Conservation (phyloP, 2,329 filamentous ascomycete species). For the Exophiala oligosperma region DNA sequence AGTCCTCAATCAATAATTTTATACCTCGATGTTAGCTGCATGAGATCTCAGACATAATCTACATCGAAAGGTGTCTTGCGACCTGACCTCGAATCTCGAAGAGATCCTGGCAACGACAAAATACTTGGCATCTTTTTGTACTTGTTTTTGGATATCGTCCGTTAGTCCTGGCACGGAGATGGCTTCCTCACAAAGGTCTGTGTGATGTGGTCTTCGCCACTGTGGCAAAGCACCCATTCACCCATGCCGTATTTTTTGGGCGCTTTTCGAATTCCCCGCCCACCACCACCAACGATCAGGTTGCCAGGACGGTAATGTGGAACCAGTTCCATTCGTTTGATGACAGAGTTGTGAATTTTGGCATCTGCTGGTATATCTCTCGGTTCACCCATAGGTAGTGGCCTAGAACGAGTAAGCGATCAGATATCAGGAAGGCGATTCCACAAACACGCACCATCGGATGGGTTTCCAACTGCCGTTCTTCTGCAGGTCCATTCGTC, state of each 20-base stretch:
- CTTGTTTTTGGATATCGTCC: neutral
- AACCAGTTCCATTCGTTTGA: conserved; percentile 68
- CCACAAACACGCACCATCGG: conserved; percentile 54
- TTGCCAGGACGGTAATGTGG: conserved; percentile 72
- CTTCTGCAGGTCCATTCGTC: conserved; percentile 71
- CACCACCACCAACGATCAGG: conserved; percentile 75
- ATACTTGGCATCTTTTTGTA: neutral
- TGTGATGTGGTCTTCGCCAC: conserved; percentile 66
- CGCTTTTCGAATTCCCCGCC: conserved; percentile 65
- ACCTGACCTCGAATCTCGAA: too few species aligned
- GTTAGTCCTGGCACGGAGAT: neutral
- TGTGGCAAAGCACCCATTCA: conserved; percentile 67
- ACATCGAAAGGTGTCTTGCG: too few species aligned
- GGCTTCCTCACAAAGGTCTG: conserved; percentile 44
- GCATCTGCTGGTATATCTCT: conserved; percentile 72
- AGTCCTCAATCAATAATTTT: too few species aligned
- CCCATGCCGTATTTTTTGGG: conserved; percentile 66
- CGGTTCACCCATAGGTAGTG: conserved; percentile 73
- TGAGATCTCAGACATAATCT: too few species aligned
- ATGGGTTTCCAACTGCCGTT: conserved; percentile 67
- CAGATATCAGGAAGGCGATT: neutral
- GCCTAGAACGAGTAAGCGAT: conserved; percentile 35
- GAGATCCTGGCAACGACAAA: too few species aligned
- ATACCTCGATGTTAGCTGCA: too few species aligned
- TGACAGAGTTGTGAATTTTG: conserved; percentile 71